These are phyloP conservation scores for Yamadazyma aaseri DNA, from an alignment of 1,139 yeast genomes.

Conservation along the genomic window DNA sequence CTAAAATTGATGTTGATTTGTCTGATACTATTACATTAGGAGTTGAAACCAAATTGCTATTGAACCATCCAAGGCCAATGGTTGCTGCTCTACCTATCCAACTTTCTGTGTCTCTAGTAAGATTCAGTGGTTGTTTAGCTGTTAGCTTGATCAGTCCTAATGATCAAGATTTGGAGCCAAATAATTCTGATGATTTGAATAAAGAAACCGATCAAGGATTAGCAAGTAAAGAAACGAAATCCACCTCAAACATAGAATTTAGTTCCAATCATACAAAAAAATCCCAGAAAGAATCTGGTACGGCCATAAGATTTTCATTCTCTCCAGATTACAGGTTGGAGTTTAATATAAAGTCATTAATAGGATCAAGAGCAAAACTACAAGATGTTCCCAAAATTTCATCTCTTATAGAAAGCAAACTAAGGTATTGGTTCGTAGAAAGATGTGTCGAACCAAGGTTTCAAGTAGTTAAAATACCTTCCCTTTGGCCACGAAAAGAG, in stretches of 20 bases:
- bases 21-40: constrained; percentile 90
- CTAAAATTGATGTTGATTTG: constrained; percentile 89
- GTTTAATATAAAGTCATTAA: constrained; percentile 78
- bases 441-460: constrained; percentile 92
- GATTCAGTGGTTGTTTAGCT: constrained; percentile 90
- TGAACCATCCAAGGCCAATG: constrained; percentile 82
- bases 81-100: constrained; percentile 86
- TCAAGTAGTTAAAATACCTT: constrained; percentile 80
- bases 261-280: constrained; percentile 3
- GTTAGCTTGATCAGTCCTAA: constrained; percentile 66
- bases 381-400: constrained; percentile 94
- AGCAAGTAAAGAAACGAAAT: constrained; percentile 1
- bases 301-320: constrained; percentile 84
- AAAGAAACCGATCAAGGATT: no score
- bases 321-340: constrained; percentile 89
- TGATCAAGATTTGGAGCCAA: constrained; percentile 30
- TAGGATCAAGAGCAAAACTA: constrained; percentile 88
- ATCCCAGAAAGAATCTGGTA: constrained; percentile 33
- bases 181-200: constrained; percentile 10
- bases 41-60: constrained; percentile 73
- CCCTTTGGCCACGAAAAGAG: constrained; percentile 85
- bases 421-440: constrained; percentile 88
- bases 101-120: constrained; percentile 79
- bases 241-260: not conserved
- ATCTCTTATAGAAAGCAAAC: constrained; percentile 74